Conservation (phyloP, 371 early-diverging fungal genomes). For the Haplosporangium sp. region DNA sequence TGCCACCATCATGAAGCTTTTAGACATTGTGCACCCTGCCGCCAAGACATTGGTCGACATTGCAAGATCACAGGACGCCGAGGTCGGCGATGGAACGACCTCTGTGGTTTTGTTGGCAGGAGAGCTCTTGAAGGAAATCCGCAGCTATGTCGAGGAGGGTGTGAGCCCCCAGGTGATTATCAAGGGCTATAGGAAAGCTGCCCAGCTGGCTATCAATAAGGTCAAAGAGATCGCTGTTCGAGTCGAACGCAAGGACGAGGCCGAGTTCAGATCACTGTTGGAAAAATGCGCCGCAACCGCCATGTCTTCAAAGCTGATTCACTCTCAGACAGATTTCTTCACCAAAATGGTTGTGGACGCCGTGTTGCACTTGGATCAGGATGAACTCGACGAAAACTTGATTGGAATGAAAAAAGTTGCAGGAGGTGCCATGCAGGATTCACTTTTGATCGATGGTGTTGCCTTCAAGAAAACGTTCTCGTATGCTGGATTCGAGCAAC, state of each 20-base stretch:
- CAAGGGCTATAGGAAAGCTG: slow-evolving; percentile 92
- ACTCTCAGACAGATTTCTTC: slow-evolving; percentile 97
- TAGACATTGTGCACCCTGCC: slow-evolving; percentile 99
- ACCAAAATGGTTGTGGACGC: slow-evolving; percentile 99
- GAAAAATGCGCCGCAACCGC: slow-evolving; percentile 98
- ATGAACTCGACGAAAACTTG: slow-evolving; percentile 92
- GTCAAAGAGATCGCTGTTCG: slow-evolving; percentile 87
- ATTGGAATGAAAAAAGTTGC: slow-evolving; percentile 99
- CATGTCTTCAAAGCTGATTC: slow-evolving; percentile 99
- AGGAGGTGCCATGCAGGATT: slow-evolving; percentile 99
- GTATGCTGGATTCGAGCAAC: slow-evolving; percentile 99
- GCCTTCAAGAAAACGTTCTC: slow-evolving; percentile 99
- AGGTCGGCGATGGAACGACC: slow-evolving; percentile 99
- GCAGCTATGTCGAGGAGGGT: slow-evolving; percentile 95
- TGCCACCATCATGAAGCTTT: slow-evolving; percentile 98
- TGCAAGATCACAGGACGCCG: slow-evolving; percentile 99
- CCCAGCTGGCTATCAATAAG: slow-evolving; percentile 85
- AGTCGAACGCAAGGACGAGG: slow-evolving; percentile 79
- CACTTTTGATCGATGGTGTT: slow-evolving; percentile 96
- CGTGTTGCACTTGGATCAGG: slow-evolving; percentile 92
- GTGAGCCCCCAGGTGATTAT: slow-evolving; percentile 96
- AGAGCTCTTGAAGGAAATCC: slow-evolving; percentile 96
- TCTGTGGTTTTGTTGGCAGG: slow-evolving; percentile 98
- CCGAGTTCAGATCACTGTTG: slow-evolving; percentile 91
- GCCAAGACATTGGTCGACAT: slow-evolving; percentile 98